These are phyloP conservation scores for Vicia villosa DNA, from an alignment of 306 rosid genomes.

Conservation along the genomic window DNA sequence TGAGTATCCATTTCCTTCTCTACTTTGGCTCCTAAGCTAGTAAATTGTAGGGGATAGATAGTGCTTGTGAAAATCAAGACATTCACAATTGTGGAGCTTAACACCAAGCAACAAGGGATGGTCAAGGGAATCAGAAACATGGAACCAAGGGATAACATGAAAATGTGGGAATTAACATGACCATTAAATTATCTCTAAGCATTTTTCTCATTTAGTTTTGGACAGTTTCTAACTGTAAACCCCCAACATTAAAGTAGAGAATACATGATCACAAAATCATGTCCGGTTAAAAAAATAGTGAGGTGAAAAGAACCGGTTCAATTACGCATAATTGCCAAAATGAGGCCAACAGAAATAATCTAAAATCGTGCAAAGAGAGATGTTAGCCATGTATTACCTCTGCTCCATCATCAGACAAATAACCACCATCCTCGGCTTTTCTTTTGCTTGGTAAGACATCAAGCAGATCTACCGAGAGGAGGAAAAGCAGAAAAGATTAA, in stretches of 20 bases:
- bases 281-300: neutral
- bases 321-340: neutral
- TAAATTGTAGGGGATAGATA: neutral
- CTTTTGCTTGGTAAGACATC: constrained; percentile 84
- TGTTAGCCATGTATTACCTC: constrained; percentile 57
- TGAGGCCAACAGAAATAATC: neutral
- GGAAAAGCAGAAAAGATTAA: neutral
- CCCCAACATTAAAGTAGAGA: neutral
- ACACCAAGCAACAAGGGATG: neutral
- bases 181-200: neutral
- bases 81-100: neutral
- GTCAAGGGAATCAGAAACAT: neutral
- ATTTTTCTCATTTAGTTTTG: neutral
- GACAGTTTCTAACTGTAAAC: neutral
- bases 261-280: neutral
- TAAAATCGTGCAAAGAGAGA: neutral
- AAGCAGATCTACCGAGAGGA: constrained; percentile 52
- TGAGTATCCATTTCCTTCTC: neutral
- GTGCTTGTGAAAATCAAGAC: neutral
- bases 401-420: constrained; percentile 69
- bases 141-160: neutral
- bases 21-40: neutral
- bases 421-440: constrained; percentile 77
- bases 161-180: neutral
- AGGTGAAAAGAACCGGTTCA: neutral